Base-by-base conservation (phyloP, 1,284 basidiomycete species). In the Volvariella surrecta region DNA sequence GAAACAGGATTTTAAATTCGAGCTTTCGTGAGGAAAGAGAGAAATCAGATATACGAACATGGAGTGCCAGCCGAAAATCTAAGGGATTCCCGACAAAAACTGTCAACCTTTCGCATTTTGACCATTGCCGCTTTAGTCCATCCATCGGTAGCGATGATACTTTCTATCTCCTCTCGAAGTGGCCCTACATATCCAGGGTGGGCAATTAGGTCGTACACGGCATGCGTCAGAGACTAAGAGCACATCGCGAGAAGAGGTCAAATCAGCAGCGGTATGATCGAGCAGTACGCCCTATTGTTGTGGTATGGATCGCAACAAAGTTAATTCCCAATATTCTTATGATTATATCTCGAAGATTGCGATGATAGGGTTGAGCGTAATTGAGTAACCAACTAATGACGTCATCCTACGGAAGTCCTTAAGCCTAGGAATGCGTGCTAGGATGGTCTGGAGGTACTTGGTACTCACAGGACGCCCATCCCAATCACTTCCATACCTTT, bases 51-150 rank as follows among this genome's bases (percentile, higher is more conserved):
- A 19, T 4, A 28, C 34, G 8, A 7, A 35, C 34, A 4, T 16
- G 34, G 7, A 19, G 6, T 11, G 11, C 34, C 34, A n/a, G 6
- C 8, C 6, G 60, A 60, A 34, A 63, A 45, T 6, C 71, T 57
- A 43, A 66, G 62, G 1, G 64, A 62, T 48, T 74, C 72, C 41
- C 68, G 64, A 38, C 76, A 47, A 51, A 75, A 73, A 46, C 71
- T 75, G 48, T 76, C 73, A 15, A 74, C 48, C 43, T 69, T 70
- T 39, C 55, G 53, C 64, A 75, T 64, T 39, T 67, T 69, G 11
- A 49, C 55, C 28, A 76, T 54, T 0, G 64, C 59, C 0, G 49
- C 50, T 50, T 72, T 73, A 1, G 64, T 67, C 67, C 71, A 71
- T 0, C 72, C 70, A 11, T 71, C 61, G 31, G 56, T 53, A 3